A percentile compares a stretch with the other conserved stretches of the same genome.
These are phyloP conservation scores for Neurospora crassa DNA, from an alignment of 2,329 filamentous ascomycete genomes.

Conservation along the genomic window DNA sequence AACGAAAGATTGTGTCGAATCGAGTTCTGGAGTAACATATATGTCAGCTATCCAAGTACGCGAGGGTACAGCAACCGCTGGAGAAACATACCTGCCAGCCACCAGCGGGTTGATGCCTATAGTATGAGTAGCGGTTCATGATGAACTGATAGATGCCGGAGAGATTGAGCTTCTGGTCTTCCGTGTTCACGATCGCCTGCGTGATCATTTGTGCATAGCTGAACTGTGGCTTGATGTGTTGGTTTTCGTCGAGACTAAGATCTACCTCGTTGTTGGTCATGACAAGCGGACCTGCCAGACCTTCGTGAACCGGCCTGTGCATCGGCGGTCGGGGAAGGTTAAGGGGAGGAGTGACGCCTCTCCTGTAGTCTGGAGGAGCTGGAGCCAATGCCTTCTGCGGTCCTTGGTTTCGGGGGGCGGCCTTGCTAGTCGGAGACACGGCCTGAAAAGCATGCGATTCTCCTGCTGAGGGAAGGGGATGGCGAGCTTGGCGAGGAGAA, in stretches of 20 bases:
- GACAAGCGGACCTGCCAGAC: conserved; percentile 23
- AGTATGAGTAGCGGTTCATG: conserved; percentile 84
- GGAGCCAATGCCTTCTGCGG: conserved; percentile 45
- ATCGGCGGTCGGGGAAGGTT: neutral
- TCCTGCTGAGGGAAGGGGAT: conserved; percentile 18
- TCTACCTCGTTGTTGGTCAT: conserved; percentile 53
- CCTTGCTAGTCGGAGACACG: conserved; percentile 7
- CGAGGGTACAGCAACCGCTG: neutral
- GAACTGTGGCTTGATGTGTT: conserved; percentile 88
- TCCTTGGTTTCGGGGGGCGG: conserved; percentile 20
- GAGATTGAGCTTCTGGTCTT: conserved; percentile 81
- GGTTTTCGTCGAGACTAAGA: conserved; percentile 72
- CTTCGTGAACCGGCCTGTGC: conserved; percentile 31
- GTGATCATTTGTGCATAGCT: conserved; percentile 97
- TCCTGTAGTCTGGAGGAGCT: conserved; percentile 49
- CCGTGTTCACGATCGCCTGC: conserved; percentile 81
- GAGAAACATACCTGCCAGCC: conserved; percentile 74
- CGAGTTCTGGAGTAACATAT: conserved; percentile 56
- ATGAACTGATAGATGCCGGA: conserved; percentile 93
- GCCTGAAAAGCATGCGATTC: conserved; percentile 19
- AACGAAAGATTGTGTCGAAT: conserved; percentile 94
- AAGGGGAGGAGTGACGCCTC: conserved; percentile 50
- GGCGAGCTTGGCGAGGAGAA: conserved; percentile 13
- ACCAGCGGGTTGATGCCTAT: conserved; percentile 63
- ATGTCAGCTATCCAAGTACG: conserved; percentile 11